Conservation (phyloP, 768 basidiomycete species). For the Russula vinacea region DNA sequence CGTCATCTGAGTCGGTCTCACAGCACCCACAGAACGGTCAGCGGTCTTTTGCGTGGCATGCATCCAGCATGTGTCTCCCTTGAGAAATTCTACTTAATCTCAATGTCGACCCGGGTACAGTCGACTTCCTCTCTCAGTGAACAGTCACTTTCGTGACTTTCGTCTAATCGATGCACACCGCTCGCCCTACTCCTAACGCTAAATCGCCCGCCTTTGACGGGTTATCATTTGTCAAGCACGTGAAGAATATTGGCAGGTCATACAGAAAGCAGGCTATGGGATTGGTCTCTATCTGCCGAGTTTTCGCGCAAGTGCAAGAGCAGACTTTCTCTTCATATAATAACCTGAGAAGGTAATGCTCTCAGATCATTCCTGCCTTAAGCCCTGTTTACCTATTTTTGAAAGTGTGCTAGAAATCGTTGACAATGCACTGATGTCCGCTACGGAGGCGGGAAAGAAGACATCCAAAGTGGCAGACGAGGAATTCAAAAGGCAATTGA, state of each 20-base stretch:
- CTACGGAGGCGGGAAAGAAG: background rate
- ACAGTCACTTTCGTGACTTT: too few species aligned
- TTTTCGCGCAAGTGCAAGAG: background rate
- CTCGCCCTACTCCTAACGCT: background rate
- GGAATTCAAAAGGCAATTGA: background rate
- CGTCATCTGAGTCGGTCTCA: too few species aligned
- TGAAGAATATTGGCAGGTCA: constrained; percentile 8
- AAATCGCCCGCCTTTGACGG: background rate
- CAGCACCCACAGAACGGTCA: too few species aligned
- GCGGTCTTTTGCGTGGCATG: too few species aligned
- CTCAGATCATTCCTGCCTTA: background rate
- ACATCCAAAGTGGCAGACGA: background rate
- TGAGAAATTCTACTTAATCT: too few species aligned
- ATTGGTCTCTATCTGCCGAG: constrained; percentile 4
- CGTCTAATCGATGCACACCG: background rate
- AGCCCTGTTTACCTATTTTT: background rate
- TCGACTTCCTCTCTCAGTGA: too few species aligned
- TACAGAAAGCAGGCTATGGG: constrained; percentile 15
- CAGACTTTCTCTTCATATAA: background rate
- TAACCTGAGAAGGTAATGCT: background rate
- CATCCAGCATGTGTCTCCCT: too few species aligned
- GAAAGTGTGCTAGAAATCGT: background rate
- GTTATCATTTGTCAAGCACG: background rate
- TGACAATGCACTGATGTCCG: constrained; percentile 6
- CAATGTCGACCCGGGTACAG: too few species aligned